A percentile compares a stretch with the other conserved stretches of the same genome.
Evolutionary conservation across 208 protist species (phyloP).

Genomic region (Naegleria gruberi): DNA sequence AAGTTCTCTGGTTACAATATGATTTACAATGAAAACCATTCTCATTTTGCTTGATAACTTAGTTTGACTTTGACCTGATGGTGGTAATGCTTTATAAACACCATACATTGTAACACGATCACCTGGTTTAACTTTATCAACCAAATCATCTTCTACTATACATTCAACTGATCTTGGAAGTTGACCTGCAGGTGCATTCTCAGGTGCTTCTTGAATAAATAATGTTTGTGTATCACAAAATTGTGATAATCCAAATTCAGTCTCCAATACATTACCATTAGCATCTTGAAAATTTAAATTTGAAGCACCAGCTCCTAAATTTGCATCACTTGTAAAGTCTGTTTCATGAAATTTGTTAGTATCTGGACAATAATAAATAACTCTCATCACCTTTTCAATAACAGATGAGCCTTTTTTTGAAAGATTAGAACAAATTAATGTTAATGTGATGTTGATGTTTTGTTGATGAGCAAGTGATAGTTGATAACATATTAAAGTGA

Average conservation of each 20-base stretch:
- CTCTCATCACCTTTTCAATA: slow-evolving; percentile 69
- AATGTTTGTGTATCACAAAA: slow-evolving; percentile 93
- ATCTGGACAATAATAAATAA: slow-evolving; percentile 87
- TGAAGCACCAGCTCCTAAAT: slow-evolving; percentile 53
- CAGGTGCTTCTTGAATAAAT: slow-evolving; percentile 94
- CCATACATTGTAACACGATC: slow-evolving; percentile 86
- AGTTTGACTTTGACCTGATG: not conserved
- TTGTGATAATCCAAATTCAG: slow-evolving; percentile 91
- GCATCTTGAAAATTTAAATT: slow-evolving; percentile 83
- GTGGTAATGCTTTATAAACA: slow-evolving; percentile 71
- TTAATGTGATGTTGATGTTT: too few species aligned
- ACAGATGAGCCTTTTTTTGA: slow-evolving; percentile 48
- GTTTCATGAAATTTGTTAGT: slow-evolving; percentile 74
- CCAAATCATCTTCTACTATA: slow-evolving; percentile 92
- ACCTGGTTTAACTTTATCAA: slow-evolving; percentile 91
- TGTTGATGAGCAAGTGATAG: too few species aligned
- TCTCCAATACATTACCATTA: slow-evolving; percentile 86
- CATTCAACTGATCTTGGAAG: slow-evolving; percentile 94
- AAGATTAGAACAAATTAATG: not conserved
- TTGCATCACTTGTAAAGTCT: slow-evolving; percentile 81
- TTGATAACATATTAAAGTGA: too few species aligned
- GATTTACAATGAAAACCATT: slow-evolving; percentile 28
- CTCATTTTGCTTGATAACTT: slow-evolving; percentile 31
- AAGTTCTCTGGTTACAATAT: not conserved
- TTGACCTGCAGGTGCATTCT: slow-evolving; percentile 92